A percentile compares a stretch with the other conserved stretches of the same genome.
phyloP scores from a whole-genome alignment of 768 basidiomycete genomes.

The Pholiota conissans region DNA sequence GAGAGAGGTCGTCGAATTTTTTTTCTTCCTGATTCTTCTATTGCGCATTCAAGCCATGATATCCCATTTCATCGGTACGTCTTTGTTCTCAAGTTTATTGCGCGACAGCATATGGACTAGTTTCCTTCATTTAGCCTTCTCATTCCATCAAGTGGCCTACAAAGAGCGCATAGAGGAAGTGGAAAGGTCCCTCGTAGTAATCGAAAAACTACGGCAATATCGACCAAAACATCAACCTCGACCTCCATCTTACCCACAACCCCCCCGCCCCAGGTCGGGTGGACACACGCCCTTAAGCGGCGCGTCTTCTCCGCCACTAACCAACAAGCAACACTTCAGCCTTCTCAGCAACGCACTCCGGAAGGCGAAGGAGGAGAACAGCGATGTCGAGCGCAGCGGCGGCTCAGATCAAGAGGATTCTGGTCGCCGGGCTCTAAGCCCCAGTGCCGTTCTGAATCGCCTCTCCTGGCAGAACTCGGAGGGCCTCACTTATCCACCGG shows the following conservation, averaged over 20 bases:
- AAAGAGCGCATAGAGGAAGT: constrained; percentile 68
- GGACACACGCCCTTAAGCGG: constrained; percentile 47
- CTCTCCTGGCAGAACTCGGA: constrained; percentile 3
- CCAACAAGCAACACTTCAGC: constrained; percentile 48
- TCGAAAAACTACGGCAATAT: constrained; percentile 69
- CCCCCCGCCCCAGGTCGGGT: constrained; percentile 29
- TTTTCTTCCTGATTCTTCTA: constrained; percentile 75
- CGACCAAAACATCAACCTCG: constrained; percentile 43
- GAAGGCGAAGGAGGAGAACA: constrained; percentile 6
- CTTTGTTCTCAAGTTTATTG: not conserved
- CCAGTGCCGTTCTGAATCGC: not conserved
- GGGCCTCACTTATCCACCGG: not conserved
- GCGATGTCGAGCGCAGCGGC: not conserved
- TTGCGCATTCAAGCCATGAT: constrained; percentile 65
- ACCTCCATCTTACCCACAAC: constrained; percentile 4
- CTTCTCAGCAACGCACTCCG: constrained; percentile 31
- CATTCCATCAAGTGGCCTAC: constrained; percentile 78
- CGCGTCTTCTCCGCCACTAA: constrained; percentile 27
- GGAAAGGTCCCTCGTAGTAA: constrained; percentile 48
- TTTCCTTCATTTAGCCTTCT: constrained; percentile 45
- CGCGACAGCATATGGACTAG: not conserved
- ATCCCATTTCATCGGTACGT: constrained; percentile 58
- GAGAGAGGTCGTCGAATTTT: constrained; percentile 65
- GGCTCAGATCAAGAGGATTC: not conserved
- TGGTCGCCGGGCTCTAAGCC: not conserved